These are phyloP conservation scores for Globisporangium paroecandrum DNA, from an alignment of 352 stramenopile species.

Conservation along the genomic window DNA sequence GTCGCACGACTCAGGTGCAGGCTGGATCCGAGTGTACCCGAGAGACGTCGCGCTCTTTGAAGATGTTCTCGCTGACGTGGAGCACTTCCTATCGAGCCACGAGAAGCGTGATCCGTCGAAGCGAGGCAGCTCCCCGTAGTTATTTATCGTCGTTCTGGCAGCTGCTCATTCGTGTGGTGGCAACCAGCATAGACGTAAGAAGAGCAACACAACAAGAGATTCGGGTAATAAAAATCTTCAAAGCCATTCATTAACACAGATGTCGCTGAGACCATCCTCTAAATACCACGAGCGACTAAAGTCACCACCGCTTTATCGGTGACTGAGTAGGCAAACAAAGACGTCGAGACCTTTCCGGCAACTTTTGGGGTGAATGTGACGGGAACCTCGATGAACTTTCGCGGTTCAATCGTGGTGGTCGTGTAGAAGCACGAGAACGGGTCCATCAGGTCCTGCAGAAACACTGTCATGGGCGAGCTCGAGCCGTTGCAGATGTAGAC, in stretches of 20 bases:
- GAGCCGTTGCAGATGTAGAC: conserved; percentile 88
- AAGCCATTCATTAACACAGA: conserved; percentile 7
- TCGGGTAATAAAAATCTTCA: conserved; percentile 13
- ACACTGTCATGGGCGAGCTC: conserved; percentile 75
- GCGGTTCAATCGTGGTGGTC: conserved; percentile 72
- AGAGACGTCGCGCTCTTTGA: conserved; percentile 69
- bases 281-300: conserved; percentile 67
- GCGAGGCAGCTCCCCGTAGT: conserved; percentile 14
- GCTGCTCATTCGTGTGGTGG: not conserved
- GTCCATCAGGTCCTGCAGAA: conserved; percentile 73
- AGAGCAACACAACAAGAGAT: not conserved
- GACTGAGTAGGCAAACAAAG: conserved; percentile 76
- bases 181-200: conserved; percentile 14
- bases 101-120: conserved; percentile 35
- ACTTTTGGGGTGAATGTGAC: conserved; percentile 75
- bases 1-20: conserved; percentile 78
- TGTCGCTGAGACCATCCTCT: conserved; percentile 7
- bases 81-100: conserved; percentile 62
- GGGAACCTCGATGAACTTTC: conserved; percentile 84
- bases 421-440: conserved; percentile 75
- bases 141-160: conserved; percentile 12
- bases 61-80: conserved; percentile 72
- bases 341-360: conserved; percentile 78
- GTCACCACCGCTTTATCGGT: conserved; percentile 77
- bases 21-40: conserved; percentile 86